Evolutionary conservation across 2,329 filamentous ascomycete genomes (phyloP), one percentile per base, ranked within the genome.

Genomic region (Fusarium sp.): DNA sequence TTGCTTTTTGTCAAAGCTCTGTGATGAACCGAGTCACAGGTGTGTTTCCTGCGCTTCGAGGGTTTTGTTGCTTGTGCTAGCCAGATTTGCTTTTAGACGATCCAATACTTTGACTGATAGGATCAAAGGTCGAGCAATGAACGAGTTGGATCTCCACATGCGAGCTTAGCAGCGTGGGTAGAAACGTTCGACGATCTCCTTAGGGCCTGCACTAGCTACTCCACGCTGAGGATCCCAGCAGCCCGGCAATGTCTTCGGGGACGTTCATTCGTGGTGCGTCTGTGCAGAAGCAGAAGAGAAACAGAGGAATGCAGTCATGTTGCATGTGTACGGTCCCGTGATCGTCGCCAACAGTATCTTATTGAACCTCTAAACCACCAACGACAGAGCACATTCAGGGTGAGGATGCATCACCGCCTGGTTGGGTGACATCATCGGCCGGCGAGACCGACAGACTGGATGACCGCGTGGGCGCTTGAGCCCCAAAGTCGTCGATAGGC

Each of bases 351-450:
- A 50, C 58, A 47, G 48, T 50, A 51, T 68, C 43, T 51, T 21
- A 36, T 39, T 42, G 39, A 45, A 39, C 46, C 15, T 42, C 50
- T 41, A 31, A 68, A 69, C 56, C 56, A 35, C 66, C 57, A 61
- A 52, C 65, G 47, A 48, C 21, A 69, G 55, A 48, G 41, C 43
- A 25, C 11, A 47, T 40, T 68, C 45, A 18, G 33, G 51, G 45
- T 48, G 45, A 61, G 49, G 42, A 41, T 41, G 51, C 48, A 69
- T 66, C 61, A 63, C 66, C 66, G 61, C 61, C 55, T 40, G 55
- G 36, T 61, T 68, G 55, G 47, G 56, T 69, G 66, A 69, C 66
- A 69, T 69, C 66, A 69, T 63, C 18, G 14, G 35, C 48, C 66
- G 66, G 66, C 35, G 48, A 63, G 61, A 56, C 66, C 66, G 66